Evolutionary conservation across 495 filamentous ascomycete species (phyloP), one percentile per base, ranked within the genome.

Genomic region (Podospora didyma): DNA sequence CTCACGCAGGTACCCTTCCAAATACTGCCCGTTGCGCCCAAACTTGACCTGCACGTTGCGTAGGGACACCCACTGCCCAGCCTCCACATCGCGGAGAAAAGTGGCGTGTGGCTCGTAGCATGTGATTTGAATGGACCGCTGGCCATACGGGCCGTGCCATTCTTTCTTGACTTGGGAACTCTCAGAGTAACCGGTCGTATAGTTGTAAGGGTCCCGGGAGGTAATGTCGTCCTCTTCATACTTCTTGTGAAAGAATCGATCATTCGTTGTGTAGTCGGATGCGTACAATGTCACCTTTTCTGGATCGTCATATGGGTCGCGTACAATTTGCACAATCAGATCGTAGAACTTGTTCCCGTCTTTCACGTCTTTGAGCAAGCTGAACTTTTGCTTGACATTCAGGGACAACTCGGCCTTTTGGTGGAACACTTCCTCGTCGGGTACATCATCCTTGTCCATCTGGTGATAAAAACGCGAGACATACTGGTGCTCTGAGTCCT

Each of bases 221-320:
- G 72, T 64, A 34, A 69, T 59, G 23, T 69, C 65, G 10, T 69
- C 64, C 11, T 65, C 60, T 19, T 67, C 72, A 16, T 75, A 72
- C 57, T 76, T 79, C 20, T 72, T 75, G 31, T 84, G 70, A 45
- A 77, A 82, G 20, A 97, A 81, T 28, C 62, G 54, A 0, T 69
- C 61, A 57, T 95, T 88, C 22, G 78, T 66, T 9, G 92, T 96
- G 69, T 96, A 98, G 68, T 98, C 94, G 0, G 89, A 92, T 17
- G 96, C 66, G 69, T 92, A 91, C 0, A 98, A 44, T 1, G 86
- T 82, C 19, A 80, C 66, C 52, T 68, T 80, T 17, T 76, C 75
- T 24, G 67, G 69, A 28, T 70, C 66, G 47, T 69, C 72, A 34
- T 72, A 78, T 46, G 82, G 86, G 0, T 83, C 77, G 59, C 83